A percentile compares a stretch with the other conserved stretches of the same genome.
Evolutionary conservation across 768 basidiomycete genomes (phyloP).

Genomic region (Phylloporus scabripes): DNA sequence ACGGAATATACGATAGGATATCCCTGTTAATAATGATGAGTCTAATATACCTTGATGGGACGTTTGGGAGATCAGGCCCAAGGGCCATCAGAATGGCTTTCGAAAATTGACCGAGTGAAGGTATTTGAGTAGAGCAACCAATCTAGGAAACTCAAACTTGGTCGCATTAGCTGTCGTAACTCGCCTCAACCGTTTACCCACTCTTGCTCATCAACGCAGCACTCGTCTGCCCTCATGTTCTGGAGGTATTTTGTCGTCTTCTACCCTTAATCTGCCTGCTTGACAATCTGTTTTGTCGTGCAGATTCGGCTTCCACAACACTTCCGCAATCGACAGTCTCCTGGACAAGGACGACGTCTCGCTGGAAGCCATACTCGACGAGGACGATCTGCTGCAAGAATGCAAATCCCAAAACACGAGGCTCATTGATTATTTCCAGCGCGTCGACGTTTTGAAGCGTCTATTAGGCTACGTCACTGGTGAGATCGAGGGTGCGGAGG

Average conservation of each 20-base stretch:
- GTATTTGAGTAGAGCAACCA: constrained; percentile 10
- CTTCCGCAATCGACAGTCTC: constrained; percentile 82
- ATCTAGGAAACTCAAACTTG: constrained; percentile 19
- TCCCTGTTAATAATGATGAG: constrained; percentile 16
- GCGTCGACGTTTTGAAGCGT: constrained; percentile 73
- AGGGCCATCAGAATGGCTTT: neutral
- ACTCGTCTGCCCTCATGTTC: constrained; percentile 35
- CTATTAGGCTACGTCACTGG: constrained; percentile 83
- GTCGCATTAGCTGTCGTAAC: constrained; percentile 16
- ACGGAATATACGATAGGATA: constrained; percentile 24
- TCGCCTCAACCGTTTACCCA: constrained; percentile 11
- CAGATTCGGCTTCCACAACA: constrained; percentile 90
- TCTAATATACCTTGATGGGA: constrained; percentile 23
- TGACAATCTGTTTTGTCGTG: constrained; percentile 8
- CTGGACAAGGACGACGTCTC: constrained; percentile 87
- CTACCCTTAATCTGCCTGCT: neutral
- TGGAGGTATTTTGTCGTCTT: constrained; percentile 37
- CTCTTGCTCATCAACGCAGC: constrained; percentile 9
- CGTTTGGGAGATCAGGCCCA: constrained; percentile 5
- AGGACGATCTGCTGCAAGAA: constrained; percentile 90
- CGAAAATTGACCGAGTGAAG: neutral
- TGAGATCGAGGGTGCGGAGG: constrained; percentile 78
- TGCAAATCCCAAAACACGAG: constrained; percentile 92
- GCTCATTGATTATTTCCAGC: constrained; percentile 81
- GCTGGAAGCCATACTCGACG: constrained; percentile 88